Evolutionary conservation across 2,329 filamentous ascomycete species (phyloP).

Genomic region (Mycocentrospora acerina): DNA sequence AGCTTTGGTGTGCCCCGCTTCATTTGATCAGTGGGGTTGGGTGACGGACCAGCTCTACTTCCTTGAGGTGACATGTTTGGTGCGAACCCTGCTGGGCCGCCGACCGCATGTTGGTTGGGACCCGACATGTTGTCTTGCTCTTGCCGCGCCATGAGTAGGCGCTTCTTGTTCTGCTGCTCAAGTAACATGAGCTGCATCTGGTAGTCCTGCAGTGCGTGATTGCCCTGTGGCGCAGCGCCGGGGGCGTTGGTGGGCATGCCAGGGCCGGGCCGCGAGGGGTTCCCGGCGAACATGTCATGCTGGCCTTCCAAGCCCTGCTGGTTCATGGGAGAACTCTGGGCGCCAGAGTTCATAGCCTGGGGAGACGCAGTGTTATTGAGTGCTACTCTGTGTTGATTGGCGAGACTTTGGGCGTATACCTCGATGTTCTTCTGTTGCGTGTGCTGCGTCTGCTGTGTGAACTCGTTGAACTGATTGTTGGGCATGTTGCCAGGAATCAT

Average conservation of each 20-base stretch:
- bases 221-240: constrained; percentile 59
- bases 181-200: constrained; percentile 88
- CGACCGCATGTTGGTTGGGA: constrained; percentile 52
- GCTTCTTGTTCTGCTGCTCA: constrained; percentile 85
- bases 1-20: constrained; percentile 76
- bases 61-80: constrained; percentile 70
- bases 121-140: constrained; percentile 70
- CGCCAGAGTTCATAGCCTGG: constrained; percentile 68
- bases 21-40: constrained; percentile 76
- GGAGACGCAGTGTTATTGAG: constrained; percentile 81
- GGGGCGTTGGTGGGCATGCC: constrained; percentile 63
- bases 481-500: constrained; percentile 75
- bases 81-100: constrained; percentile 58
- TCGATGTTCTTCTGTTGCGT: constrained; percentile 82
- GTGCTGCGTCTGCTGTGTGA: constrained; percentile 55
- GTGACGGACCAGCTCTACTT: constrained; percentile 69
- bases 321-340: constrained; percentile 85
- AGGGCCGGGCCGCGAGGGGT: constrained; percentile 31
- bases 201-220: constrained; percentile 82
- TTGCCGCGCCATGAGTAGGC: constrained; percentile 78
- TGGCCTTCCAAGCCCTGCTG: constrained; percentile 50
- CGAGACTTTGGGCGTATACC: constrained; percentile 81
- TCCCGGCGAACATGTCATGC: constrained; percentile 37
- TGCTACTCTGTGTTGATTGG: constrained; percentile 77
- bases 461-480: constrained; percentile 71